Conservation (phyloP, 352 stramenopile genomes). For the Phytophthora agathidicida region DNA sequence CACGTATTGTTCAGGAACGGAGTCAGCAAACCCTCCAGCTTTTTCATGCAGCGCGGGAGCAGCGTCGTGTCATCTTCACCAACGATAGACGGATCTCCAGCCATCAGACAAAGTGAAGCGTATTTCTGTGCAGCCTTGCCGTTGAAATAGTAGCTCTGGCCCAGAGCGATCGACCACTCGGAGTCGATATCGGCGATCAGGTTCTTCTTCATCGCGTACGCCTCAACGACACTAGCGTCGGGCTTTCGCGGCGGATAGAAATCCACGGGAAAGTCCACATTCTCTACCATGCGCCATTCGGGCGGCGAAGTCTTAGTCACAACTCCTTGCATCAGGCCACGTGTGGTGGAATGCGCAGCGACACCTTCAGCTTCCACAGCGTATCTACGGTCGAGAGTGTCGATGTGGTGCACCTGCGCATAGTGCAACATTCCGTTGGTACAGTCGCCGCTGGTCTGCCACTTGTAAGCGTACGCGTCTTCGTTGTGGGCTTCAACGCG, state of each 20-base stretch:
- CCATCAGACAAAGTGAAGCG: constrained; percentile 57
- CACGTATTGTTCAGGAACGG: constrained; percentile 53
- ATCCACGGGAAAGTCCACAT: constrained; percentile 39
- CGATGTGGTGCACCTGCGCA: constrained; percentile 59
- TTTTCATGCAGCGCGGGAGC: constrained; percentile 37
- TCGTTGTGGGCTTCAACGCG: constrained; percentile 51
- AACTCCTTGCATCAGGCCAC: constrained; percentile 59
- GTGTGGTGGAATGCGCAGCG: constrained; percentile 52
- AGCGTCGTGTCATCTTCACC: constrained; percentile 50
- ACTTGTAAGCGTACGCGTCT: constrained; percentile 58
- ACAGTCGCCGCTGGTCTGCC: constrained; percentile 63
- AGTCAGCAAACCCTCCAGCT: constrained; percentile 40
- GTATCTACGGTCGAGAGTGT: constrained; percentile 56
- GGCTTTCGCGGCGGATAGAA: constrained; percentile 57
- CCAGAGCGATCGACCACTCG: constrained; percentile 44
- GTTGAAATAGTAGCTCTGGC: constrained; percentile 62
- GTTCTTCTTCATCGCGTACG: constrained; percentile 43
- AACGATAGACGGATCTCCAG: constrained; percentile 43
- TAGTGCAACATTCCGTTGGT: constrained; percentile 68
- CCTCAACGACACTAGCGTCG: constrained; percentile 27
- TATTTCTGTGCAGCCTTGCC: constrained; percentile 61
- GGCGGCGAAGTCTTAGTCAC: constrained; percentile 51
- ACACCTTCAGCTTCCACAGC: constrained; percentile 39
- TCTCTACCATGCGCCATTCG: constrained; percentile 59
- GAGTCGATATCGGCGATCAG: constrained; percentile 48